Evolutionary conservation across 805 yeast species (phyloP).

Genomic region (Saturnispora besseyi): DNA sequence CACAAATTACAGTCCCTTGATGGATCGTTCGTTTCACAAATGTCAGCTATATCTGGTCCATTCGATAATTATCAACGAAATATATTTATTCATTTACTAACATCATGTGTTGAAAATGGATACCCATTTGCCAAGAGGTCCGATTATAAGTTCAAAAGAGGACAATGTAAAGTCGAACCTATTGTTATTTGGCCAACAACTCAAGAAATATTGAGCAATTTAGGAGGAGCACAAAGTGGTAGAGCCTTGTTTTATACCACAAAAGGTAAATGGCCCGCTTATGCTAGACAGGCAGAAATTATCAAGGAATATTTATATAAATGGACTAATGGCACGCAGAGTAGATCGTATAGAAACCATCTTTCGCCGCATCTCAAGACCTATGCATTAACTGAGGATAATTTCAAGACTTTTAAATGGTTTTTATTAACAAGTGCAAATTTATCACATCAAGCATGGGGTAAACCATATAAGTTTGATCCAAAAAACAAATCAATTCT

Average conservation of each 20-base stretch:
- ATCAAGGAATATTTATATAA: constrained; percentile 35
- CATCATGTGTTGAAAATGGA: constrained; percentile 34
- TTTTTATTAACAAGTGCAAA: constrained; percentile 67
- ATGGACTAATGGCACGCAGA: constrained; percentile 31
- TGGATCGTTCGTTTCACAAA: constrained; percentile 35
- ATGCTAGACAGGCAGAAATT: constrained; percentile 32
- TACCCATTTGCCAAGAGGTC: constrained; percentile 16
- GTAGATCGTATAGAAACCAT: constrained; percentile 20
- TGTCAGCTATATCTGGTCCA: constrained; percentile 43
- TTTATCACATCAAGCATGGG: constrained; percentile 78
- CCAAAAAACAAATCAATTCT: constrained; percentile 15
- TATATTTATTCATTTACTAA: constrained; percentile 38
- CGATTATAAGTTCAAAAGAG: constrained; percentile 11
- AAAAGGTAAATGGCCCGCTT: constrained; percentile 15
- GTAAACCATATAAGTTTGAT: constrained; percentile 29
- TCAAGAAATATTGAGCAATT: constrained; percentile 18
- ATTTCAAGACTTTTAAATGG: constrained; percentile 52
- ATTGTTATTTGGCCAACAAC: constrained; percentile 29
- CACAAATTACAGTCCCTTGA: constrained; percentile 22
- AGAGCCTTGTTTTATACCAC: constrained; percentile 22
- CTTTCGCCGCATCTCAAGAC: constrained; percentile 57
- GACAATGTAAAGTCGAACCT: constrained; percentile 17
- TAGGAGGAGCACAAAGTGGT: constrained; percentile 20
- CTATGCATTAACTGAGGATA: constrained; percentile 45
- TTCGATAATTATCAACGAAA: constrained; percentile 28